Conservation (phyloP, 139 green algal species). For the Tetratostichococcus sp. region DNA sequence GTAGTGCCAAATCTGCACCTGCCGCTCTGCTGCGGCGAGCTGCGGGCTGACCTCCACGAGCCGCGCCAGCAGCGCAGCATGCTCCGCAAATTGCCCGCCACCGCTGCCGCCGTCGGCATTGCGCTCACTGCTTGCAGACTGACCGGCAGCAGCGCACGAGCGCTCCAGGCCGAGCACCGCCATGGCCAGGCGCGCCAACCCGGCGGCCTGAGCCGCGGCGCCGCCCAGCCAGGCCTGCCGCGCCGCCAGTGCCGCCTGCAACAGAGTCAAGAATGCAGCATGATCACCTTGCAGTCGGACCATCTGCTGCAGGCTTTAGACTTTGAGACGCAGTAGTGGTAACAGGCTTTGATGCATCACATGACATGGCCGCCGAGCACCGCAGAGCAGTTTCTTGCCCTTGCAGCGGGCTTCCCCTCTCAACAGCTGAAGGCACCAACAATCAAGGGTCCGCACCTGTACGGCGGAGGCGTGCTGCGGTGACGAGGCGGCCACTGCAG, state of each 20-base stretch:
- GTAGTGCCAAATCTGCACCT: background rate
- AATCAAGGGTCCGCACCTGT: background rate
- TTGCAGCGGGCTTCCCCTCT: no score
- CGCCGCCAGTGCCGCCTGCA: background rate
- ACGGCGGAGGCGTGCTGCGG: background rate
- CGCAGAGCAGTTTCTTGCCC: no score
- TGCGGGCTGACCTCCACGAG: background rate
- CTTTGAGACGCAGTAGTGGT: no score
- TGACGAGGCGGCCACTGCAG: background rate
- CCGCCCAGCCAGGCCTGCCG: background rate
- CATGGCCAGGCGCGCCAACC: background rate
- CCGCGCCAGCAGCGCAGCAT: background rate
- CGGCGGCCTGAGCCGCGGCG: background rate
- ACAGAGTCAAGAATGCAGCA: no score
- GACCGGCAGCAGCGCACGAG: background rate
- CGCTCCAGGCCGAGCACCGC: background rate
- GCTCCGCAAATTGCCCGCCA: background rate
- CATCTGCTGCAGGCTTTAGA: background rate
- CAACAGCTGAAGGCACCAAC: no score
- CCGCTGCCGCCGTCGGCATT: background rate
- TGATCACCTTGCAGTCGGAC: background rate
- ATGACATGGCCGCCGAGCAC: no score
- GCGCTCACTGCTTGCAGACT: no score
- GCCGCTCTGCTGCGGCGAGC: background rate
- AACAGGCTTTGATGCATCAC: no score